A percentile compares a stretch with the other conserved stretches of the same genome.
Conservation (phyloP, 2,329 filamentous ascomycete species). For the Colletotrichum chrysophilum region DNA sequence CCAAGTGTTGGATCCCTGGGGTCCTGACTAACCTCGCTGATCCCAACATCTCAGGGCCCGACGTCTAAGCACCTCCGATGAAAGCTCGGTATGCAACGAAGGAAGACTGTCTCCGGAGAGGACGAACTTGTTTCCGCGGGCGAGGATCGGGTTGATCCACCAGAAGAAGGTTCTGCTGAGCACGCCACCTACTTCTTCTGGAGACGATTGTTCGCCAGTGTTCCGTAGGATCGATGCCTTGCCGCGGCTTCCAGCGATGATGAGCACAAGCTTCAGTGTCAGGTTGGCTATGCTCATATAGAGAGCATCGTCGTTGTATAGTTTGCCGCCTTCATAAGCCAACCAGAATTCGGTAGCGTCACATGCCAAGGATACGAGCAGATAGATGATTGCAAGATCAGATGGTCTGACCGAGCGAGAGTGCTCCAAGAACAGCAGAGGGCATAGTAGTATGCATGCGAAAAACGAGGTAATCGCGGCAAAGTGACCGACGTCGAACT, state of each 20-base stretch:
- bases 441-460: not conserved
- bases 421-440: not conserved
- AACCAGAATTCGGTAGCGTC: not conserved
- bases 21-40: not conserved
- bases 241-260: not conserved
- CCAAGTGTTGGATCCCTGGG: not conserved
- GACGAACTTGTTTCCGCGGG: not conserved
- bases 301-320: not conserved
- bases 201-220: not conserved
- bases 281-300: not conserved
- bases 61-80: not conserved
- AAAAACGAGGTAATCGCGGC: not conserved
- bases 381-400: not conserved
- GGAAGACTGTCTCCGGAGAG: not conserved
- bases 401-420: not conserved
- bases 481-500: not conserved
- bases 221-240: not conserved
- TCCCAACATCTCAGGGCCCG: not conserved
- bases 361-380: not conserved
- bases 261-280: not conserved
- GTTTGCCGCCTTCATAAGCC: not conserved
- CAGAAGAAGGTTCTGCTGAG: not conserved
- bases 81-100: not conserved
- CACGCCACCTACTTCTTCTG: not conserved
- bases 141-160: slow-evolving; percentile 9